Conservation (phyloP, 257 asterid genomes). For the Penstemon newberryi region DNA sequence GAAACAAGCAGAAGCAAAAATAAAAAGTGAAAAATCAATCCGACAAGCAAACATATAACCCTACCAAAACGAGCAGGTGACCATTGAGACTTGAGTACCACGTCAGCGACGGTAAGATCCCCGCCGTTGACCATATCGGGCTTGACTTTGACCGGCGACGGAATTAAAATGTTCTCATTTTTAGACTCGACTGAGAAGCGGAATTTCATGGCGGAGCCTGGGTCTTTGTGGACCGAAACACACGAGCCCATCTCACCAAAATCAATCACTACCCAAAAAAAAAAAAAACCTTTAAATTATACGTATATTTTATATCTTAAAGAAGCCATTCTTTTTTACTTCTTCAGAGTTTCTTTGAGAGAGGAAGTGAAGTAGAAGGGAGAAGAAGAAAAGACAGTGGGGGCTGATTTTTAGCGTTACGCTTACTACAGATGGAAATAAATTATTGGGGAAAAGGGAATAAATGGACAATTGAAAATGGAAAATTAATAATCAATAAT, state of each 20-base stretch:
- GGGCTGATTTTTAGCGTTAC: constrained; percentile 32
- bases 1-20: background rate
- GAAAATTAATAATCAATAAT: background rate
- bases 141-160: constrained; percentile 58
- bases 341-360: constrained; percentile 10
- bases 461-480: constrained; percentile 17
- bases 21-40: background rate
- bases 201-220: constrained; percentile 45
- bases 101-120: constrained; percentile 30
- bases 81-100: constrained; percentile 37
- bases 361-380: constrained; percentile 25
- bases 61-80: constrained; percentile 28
- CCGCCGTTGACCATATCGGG: constrained; percentile 34
- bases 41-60: constrained; percentile 1
- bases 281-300: background rate
- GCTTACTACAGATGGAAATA: constrained; percentile 32
- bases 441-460: constrained; percentile 26
- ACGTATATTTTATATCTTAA: background rate
- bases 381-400: constrained; percentile 8
- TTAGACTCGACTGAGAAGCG: constrained; percentile 45
- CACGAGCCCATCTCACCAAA: constrained; percentile 39
- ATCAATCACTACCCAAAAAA: background rate
- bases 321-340: background rate
- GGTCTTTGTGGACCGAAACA: constrained; percentile 34
- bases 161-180: constrained; percentile 43